Evolutionary conservation across 176 grass and related monocot species (phyloP), one percentile per base, ranked within the genome.

Genomic region (Otatea glauca): DNA sequence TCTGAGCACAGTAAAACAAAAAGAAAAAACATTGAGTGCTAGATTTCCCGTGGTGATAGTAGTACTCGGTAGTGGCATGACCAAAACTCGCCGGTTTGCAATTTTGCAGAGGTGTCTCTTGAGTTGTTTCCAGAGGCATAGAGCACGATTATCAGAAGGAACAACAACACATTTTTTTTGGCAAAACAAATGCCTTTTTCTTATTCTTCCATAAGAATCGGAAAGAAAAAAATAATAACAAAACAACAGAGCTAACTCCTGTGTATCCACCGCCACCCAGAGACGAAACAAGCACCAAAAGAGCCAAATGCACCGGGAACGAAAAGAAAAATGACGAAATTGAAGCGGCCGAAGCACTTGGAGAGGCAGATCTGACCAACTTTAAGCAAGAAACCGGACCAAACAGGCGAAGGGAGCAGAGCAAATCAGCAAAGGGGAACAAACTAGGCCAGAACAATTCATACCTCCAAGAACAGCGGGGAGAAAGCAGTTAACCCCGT

Each of bases 281-380:
- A 25, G 67, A 41, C 2, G 67, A 42, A 49, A 56, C 27, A 63
- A 84, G 38, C 44, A 71, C 7, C 66, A 49, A 14, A 86, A 0
- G 2, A 32, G 24, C 48, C 4, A 68, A 62, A 69, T 6, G 76
- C 67, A 20, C 38, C 14, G 49, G 66, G 9, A 20, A 65, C 3
- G 18, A 65, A 14, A 25, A 14, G 45, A 25, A 54, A 32, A 7
- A 13, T n/a, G 54, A 16, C 60, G 34, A 10, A 60, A 74, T 62
- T 45, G 66, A 43, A 65, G 20, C 0, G 9, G 73, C n/a, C 9
- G 61, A 32, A 61, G 34, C 42, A 59, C 11, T 11, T 10, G 14
- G 38, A 32, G 50, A 65, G 20, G 58, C 68, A 79, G 87, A 89
- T 89, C 87, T 84, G 81, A 25, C 8, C 1, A 25, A 23, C 24